Conservation (phyloP, 208 protist genomes). For the Plasmodiophora brassicae region DNA sequence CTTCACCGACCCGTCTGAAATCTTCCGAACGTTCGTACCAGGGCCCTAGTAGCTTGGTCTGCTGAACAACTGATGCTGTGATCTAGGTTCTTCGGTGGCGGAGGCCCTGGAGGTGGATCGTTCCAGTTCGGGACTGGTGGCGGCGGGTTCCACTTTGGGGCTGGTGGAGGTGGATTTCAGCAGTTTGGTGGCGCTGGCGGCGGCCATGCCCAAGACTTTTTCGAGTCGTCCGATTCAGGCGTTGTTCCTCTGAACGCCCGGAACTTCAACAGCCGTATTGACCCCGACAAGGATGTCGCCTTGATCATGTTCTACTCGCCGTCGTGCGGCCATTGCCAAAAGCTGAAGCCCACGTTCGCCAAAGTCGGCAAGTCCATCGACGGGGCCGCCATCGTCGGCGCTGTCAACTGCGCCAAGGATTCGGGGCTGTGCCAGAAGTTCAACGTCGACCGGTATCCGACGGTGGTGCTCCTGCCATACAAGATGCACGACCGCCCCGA, state of each 20-base stretch:
- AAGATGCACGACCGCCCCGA: constrained; percentile 10
- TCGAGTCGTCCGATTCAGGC: not conserved
- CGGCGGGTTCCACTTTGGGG: not conserved
- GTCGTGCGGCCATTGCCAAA: not conserved
- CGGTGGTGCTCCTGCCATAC: not conserved
- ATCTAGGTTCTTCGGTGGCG: not conserved
- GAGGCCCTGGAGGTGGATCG: not conserved
- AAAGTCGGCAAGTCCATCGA: not conserved
- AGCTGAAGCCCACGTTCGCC: not conserved
- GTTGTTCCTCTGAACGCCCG: not conserved
- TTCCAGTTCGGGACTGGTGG: not conserved
- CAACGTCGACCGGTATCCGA: not conserved
- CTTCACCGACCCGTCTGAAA: constrained; percentile 18
- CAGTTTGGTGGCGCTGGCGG: not conserved
- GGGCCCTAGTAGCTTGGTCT: not conserved
- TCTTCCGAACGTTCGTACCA: constrained; percentile 30
- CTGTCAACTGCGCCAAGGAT: not conserved
- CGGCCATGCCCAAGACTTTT: not conserved
- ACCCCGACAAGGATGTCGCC: not conserved
- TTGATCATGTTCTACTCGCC: constrained; percentile 18
- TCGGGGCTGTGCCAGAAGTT: not conserved
- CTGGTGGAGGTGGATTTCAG: not conserved
- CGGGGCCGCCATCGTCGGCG: constrained; percentile 8
- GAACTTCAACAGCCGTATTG: not conserved
- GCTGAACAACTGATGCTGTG: not conserved